Evolutionary conservation across 2,329 filamentous ascomycete species (phyloP).

Genomic region (Alternaria sp.): DNA sequence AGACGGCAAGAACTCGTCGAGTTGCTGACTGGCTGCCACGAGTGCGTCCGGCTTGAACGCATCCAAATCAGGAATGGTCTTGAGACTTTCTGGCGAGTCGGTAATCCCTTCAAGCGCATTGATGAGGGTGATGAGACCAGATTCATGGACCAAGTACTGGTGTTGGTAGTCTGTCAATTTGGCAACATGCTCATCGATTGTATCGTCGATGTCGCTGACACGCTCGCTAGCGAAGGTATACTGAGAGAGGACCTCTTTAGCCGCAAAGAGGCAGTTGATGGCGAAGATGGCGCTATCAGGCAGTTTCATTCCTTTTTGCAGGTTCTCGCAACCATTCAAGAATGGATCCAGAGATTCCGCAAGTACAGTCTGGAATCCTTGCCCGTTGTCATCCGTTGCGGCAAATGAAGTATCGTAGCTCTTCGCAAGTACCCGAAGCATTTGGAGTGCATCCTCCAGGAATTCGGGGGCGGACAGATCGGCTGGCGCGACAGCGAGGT

Average conservation of each 20-base stretch:
- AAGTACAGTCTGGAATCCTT: constrained; percentile 76
- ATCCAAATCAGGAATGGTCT: constrained; percentile 61
- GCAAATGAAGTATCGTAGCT: constrained; percentile 85
- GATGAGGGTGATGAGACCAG: constrained; percentile 72
- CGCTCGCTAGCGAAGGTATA: constrained; percentile 70
- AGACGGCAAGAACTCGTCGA: constrained; percentile 91
- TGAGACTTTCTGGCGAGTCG: constrained; percentile 57
- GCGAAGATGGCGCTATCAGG: constrained; percentile 72
- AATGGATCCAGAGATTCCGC: constrained; percentile 86
- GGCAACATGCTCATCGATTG: constrained; percentile 62
- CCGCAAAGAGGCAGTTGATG: constrained; percentile 72
- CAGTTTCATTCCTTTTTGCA: constrained; percentile 65
- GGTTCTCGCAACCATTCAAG: constrained; percentile 73
- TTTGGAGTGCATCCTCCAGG: constrained; percentile 78
- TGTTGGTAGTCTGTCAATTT: constrained; percentile 72
- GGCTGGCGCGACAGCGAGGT: constrained; percentile 72
- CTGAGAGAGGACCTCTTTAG: constrained; percentile 60
- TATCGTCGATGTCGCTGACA: constrained; percentile 61
- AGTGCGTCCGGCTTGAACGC: constrained; percentile 67
- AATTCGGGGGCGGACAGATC: constrained; percentile 82
- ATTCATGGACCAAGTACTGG: constrained; percentile 73
- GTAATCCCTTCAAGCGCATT: constrained; percentile 58
- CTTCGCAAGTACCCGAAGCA: constrained; percentile 78
- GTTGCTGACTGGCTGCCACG: constrained; percentile 70
- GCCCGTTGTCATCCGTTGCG: constrained; percentile 60